Evolutionary conservation across 192 early-diverging fungal genomes (phyloP), one percentile per base, ranked within the genome.

Genomic region (Coemansia sp.): DNA sequence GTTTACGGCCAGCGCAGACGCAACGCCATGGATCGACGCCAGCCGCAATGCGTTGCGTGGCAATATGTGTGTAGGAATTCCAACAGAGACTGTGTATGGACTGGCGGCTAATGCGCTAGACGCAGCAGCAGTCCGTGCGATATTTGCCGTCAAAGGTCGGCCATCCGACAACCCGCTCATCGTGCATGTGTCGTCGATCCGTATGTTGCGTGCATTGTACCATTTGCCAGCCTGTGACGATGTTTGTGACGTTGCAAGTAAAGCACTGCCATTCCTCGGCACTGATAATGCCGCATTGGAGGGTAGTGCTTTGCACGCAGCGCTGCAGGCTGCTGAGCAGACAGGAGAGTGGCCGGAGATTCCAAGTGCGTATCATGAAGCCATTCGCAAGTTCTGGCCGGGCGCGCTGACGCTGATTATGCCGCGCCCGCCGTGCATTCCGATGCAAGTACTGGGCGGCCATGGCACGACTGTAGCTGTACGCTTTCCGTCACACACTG

Each of bases 61-160:
- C 54, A 86, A 86, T 56, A 72, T 87, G 27, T 85, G 86, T 25
- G 87, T 99, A 15, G 94, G 90, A 4, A 92, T 99, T 37, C 96
- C 97, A 2, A 98, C 97, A 5, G 97, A 99, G 66, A 99, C 97
- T 5, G 97, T 99, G 14, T 99, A 99, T 70, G 97, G 97, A 0
- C 82, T 99, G 24, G 97, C 90, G 7, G 91, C 93, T 57, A 94
- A 96, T 59, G 96, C 96, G 5, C 81, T 94, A 5, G 67, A 78
- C 17, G 56, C 83, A 5, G 23, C 35, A 2, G 91, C 93, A 12
- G 92, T 96, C 15, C 49, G 68, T 24, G 74, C 85, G 43, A 96
- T 99, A 57, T 99, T 87, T 69, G 58, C 53, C 0, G 91, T 90
- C 66, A 99, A 99, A 81, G 89, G 90, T 58, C 73, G 97, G 60